Evolutionary conservation across 768 basidiomycete genomes (phyloP).

Genomic region (Asterophora lycoperdoides): DNA sequence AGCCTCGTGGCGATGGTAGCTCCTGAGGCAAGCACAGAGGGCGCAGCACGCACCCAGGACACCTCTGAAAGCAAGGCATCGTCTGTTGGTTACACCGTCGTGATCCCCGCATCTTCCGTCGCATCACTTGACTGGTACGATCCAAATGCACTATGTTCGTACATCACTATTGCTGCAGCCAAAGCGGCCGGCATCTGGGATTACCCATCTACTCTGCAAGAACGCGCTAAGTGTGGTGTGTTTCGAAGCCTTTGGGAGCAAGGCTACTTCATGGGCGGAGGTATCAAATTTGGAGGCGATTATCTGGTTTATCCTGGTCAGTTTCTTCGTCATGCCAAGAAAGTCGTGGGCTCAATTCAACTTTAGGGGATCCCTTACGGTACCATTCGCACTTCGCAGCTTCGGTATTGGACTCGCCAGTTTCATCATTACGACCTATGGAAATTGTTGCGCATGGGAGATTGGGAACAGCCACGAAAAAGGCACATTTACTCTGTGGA

Average conservation of each 20-base stretch:
- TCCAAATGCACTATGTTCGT: slow-evolving; percentile 34
- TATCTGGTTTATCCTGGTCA: slow-evolving; percentile 94
- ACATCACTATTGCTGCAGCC: slow-evolving; percentile 56
- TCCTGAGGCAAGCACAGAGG: background rate
- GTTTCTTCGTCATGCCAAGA: slow-evolving; percentile 16
- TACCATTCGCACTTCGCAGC: slow-evolving; percentile 97
- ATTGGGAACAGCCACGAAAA: slow-evolving; percentile 95
- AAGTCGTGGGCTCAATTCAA: background rate
- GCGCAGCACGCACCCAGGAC: slow-evolving; percentile 2
- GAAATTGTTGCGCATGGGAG: slow-evolving; percentile 95
- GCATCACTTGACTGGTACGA: slow-evolving; percentile 66
- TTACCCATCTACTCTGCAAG: slow-evolving; percentile 60
- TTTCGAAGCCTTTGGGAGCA: slow-evolving; percentile 79
- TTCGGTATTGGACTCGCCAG: slow-evolving; percentile 67
- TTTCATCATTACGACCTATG: slow-evolving; percentile 68
- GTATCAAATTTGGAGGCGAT: slow-evolving; percentile 94
- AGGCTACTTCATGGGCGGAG: slow-evolving; percentile 84
- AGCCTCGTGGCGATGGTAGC: slow-evolving; percentile 3
- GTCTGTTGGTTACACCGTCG: slow-evolving; percentile 37
- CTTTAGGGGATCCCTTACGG: slow-evolving; percentile 82
- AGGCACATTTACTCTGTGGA: slow-evolving; percentile 86
- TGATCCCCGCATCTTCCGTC: slow-evolving; percentile 70
- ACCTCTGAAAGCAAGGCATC: slow-evolving; percentile 2
- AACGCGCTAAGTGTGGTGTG: slow-evolving; percentile 74
- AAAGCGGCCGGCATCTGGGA: slow-evolving; percentile 69